These are phyloP conservation scores for Solanum habrochaites DNA, from an alignment of 257 asterid species.

Conservation along the genomic window DNA sequence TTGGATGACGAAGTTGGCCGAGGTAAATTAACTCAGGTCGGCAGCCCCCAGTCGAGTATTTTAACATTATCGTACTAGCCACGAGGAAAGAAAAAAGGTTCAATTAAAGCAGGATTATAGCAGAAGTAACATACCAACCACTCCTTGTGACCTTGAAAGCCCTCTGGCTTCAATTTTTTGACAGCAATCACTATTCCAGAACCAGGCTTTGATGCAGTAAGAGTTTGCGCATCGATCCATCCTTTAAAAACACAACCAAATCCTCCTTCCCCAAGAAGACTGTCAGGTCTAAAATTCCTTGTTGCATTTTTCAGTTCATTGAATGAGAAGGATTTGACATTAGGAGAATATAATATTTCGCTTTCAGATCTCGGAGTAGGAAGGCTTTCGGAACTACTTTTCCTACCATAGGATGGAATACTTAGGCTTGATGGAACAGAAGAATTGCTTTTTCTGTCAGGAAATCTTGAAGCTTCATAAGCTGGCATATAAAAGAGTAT, in stretches of 20 bases:
- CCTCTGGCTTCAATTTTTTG: constrained; percentile 89
- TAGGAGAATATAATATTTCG: constrained; percentile 65
- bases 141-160: constrained; percentile 97
- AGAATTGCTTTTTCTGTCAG: constrained; percentile 37
- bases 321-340: constrained; percentile 68
- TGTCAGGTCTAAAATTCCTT: constrained; percentile 77
- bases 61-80: not conserved
- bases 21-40: constrained; percentile 97
- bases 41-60: constrained; percentile 27
- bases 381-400: constrained; percentile 47
- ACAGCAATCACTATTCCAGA: constrained; percentile 92
- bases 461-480: constrained; percentile 37
- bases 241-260: constrained; percentile 92
- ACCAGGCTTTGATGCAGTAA: constrained; percentile 69
- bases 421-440: constrained; percentile 42
- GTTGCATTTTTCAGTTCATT: constrained; percentile 79
- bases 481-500: not conserved
- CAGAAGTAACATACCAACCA: constrained; percentile 67
- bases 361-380: constrained; percentile 87
- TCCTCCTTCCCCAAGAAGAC: constrained; percentile 98
- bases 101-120: not conserved
- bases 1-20: constrained; percentile 87
- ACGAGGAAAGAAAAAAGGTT: not conserved
- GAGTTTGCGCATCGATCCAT: constrained; percentile 75
- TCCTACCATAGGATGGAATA: constrained; percentile 44